These are phyloP conservation scores for Bolboschoenus planiculmis DNA, from an alignment of 176 grass and related monocot genomes.

Conservation along the genomic window DNA sequence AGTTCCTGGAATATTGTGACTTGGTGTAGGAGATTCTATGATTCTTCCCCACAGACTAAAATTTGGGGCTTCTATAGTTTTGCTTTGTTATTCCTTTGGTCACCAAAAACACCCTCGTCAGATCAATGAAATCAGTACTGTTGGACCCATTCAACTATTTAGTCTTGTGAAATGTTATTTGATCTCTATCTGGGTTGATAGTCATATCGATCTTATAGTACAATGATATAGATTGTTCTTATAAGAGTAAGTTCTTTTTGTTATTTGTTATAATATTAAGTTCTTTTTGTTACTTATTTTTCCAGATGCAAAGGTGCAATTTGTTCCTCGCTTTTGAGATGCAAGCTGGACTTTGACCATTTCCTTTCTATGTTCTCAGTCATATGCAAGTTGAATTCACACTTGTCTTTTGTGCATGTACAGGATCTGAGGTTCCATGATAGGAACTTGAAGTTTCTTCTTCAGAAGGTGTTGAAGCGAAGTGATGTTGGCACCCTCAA, in stretches of 20 bases:
- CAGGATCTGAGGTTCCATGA: conserved; percentile 47
- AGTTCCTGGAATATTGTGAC: neutral
- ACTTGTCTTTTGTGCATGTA: neutral
- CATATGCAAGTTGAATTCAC: neutral
- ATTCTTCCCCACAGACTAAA: neutral
- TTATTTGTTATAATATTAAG: neutral
- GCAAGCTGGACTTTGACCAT: neutral
- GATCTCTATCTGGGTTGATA: neutral
- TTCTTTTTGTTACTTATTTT: neutral
- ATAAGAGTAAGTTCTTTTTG: neutral
- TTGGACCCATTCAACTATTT: neutral
- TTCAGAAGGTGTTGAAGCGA: conserved; percentile 94
- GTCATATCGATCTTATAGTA: neutral
- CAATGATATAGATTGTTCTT: neutral
- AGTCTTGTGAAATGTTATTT: neutral
- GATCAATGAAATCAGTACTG: neutral
- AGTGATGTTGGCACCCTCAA: conserved; percentile 81
- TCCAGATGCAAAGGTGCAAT: too few relatives aligned
- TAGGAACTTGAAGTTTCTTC: conserved; percentile 66
- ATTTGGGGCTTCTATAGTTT: neutral
- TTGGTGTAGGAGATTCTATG: neutral
- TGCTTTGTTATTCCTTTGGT: neutral
- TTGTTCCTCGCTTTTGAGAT: neutral
- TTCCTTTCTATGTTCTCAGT: neutral
- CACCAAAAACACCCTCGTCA: neutral